Evolutionary conservation across 73 alveolate genomes (phyloP).

Genomic region (Paramecium tetraurelia): DNA sequence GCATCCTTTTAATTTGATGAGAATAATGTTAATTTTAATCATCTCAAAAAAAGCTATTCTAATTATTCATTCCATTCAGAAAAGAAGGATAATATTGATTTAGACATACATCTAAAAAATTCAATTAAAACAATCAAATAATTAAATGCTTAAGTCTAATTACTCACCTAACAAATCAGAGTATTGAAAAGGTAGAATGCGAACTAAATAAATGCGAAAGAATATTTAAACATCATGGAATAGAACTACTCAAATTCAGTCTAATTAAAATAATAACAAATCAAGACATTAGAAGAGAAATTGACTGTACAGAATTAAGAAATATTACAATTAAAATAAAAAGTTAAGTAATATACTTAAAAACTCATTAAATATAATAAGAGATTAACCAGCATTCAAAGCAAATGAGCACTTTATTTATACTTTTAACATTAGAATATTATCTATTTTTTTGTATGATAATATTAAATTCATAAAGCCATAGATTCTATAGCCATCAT

Average conservation of each 20-base stretch:
- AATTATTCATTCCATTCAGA: neutral
- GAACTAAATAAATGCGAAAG: neutral
- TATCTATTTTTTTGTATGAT: neutral
- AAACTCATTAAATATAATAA: neutral
- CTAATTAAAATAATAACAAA: neutral
- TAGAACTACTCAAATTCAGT: neutral
- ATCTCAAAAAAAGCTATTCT: neutral
- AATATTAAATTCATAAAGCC: neutral
- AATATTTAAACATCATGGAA: neutral
- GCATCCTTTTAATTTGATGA: neutral
- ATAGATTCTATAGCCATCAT: neutral
- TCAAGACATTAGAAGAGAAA: neutral
- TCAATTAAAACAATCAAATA: neutral
- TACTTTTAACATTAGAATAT: neutral
- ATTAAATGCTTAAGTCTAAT: neutral
- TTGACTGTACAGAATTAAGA: neutral
- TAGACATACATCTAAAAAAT: neutral
- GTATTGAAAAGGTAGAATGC: neutral
- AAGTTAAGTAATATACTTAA: neutral
- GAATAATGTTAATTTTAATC: neutral
- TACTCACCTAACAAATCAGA: neutral
- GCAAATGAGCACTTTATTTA: neutral
- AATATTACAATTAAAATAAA: neutral
- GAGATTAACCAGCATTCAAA: neutral
- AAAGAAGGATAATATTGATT: neutral